Percentiles rank a stretch among this genome's conserved stretches.
These are phyloP conservation scores for Cladosporium velox DNA, from an alignment of 2,329 filamentous ascomycete species.

Conservation along the genomic window DNA sequence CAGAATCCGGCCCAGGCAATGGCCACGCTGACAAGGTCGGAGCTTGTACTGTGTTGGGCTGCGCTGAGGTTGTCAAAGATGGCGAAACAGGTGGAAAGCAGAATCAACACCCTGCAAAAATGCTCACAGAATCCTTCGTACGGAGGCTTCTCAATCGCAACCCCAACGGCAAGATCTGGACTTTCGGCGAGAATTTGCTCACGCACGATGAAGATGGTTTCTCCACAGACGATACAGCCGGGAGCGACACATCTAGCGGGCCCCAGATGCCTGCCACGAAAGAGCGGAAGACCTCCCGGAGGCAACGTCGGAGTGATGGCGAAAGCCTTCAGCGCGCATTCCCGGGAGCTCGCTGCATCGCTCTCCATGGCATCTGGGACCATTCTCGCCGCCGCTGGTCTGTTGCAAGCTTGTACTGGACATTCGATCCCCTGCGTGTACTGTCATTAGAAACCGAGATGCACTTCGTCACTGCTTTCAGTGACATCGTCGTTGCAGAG, in stretches of 20 bases:
- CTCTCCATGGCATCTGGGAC: not conserved
- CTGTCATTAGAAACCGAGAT: constrained; percentile 45
- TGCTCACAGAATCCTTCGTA: not conserved
- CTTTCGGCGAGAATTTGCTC: not conserved
- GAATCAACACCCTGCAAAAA: not conserved
- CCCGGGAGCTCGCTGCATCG: not conserved
- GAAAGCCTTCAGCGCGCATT: not conserved
- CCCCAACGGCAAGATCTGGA: not conserved
- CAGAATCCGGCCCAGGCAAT: too few relatives aligned
- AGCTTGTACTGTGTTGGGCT: too few relatives aligned
- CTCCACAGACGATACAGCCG: too few relatives aligned
- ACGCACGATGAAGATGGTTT: not conserved
- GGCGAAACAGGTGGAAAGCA: too few relatives aligned
- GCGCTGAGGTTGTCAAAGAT: too few relatives aligned
- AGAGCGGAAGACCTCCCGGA: too few relatives aligned
- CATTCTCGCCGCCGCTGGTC: not conserved
- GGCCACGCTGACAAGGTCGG: too few relatives aligned
- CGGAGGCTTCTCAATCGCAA: not conserved
- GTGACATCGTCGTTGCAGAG: constrained; percentile 46
- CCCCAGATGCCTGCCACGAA: too few relatives aligned
- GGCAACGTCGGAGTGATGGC: too few relatives aligned
- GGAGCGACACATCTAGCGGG: too few relatives aligned
- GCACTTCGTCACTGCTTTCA: constrained; percentile 43
- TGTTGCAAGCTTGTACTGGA: constrained; percentile 36
- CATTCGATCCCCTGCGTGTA: constrained; percentile 47